These are phyloP conservation scores for Sporothrix mexicana DNA, from an alignment of 2,329 filamentous ascomycete species.

Conservation along the genomic window DNA sequence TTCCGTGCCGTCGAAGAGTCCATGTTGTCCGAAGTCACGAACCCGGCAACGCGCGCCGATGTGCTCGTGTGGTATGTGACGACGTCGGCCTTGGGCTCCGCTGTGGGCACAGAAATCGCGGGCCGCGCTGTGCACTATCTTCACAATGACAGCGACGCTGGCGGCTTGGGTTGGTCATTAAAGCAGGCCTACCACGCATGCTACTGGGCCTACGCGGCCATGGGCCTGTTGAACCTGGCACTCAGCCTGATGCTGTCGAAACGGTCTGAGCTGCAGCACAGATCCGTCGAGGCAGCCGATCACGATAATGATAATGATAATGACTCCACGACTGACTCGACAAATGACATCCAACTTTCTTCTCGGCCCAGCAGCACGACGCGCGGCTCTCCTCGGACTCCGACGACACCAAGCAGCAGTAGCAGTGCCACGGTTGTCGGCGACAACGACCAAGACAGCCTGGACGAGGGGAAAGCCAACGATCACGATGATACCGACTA, in stretches of 20 bases:
- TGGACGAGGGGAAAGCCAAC: constrained; percentile 36
- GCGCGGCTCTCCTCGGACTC: not conserved
- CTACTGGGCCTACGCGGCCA: constrained; percentile 63
- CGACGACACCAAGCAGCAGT: not conserved
- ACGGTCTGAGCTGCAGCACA: constrained; percentile 55
- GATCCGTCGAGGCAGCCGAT: constrained; percentile 40
- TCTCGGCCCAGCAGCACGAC: not conserved
- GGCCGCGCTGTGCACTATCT: constrained; percentile 59
- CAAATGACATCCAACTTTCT: constrained; percentile 34
- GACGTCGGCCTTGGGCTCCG: constrained; percentile 60
- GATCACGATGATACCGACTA: constrained; percentile 38
- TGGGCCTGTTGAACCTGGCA: constrained; percentile 59
- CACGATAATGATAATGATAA: constrained; percentile 34
- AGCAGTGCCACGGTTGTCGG: constrained; percentile 6
- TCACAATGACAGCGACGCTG: constrained; percentile 41
- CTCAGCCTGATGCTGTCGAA: constrained; percentile 55
- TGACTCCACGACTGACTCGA: constrained; percentile 33
- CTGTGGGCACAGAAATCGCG: constrained; percentile 58
- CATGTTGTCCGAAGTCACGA: constrained; percentile 65
- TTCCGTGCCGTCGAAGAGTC: constrained; percentile 72
- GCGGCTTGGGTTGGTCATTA: constrained; percentile 55
- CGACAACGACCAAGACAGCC: constrained; percentile 4
- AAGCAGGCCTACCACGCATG: constrained; percentile 61
- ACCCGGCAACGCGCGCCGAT: constrained; percentile 60
- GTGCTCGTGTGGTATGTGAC: constrained; percentile 72